A percentile compares a stretch with the other conserved stretches of the same genome.
These are phyloP conservation scores for Cladosporium sp. DNA, from an alignment of 2,329 filamentous ascomycete genomes.

Conservation along the genomic window DNA sequence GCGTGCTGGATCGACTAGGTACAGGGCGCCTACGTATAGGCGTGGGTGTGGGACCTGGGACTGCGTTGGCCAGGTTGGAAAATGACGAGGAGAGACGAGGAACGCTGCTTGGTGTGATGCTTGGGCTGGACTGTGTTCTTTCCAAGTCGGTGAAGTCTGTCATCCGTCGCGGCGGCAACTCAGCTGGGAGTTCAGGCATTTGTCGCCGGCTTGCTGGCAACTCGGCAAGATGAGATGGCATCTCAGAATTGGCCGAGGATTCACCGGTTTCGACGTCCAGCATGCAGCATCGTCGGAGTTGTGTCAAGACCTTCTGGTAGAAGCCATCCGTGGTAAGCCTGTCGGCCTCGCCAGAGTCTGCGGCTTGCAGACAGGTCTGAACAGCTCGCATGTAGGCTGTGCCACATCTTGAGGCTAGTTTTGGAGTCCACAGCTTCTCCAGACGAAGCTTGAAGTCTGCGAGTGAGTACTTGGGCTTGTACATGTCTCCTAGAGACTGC, in stretches of 20 bases:
- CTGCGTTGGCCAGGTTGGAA: slow-evolving; percentile 11
- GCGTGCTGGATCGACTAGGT: slow-evolving; percentile 1
- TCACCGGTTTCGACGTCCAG: slow-evolving; percentile 28
- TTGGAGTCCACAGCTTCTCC: slow-evolving; percentile 60
- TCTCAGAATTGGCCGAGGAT: slow-evolving; percentile 20
- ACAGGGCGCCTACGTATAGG: slow-evolving; percentile 8
- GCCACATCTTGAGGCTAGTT: slow-evolving; percentile 64
- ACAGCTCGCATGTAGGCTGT: slow-evolving; percentile 72
- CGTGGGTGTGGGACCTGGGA: not conserved
- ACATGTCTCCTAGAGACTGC: slow-evolving; percentile 58
- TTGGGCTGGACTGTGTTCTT: slow-evolving; percentile 1
- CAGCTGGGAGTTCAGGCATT: not conserved
- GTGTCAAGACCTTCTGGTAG: slow-evolving; percentile 28
- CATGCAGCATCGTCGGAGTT: slow-evolving; percentile 32
- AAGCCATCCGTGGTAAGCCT: slow-evolving; percentile 23
- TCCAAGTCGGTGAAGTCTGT: not conserved
- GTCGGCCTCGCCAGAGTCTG: slow-evolving; percentile 42
- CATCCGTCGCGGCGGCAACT: not conserved
- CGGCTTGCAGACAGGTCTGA: slow-evolving; percentile 65
- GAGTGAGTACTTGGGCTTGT: slow-evolving; percentile 56
- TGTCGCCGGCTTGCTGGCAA: not conserved
- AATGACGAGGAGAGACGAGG: slow-evolving; percentile 15
- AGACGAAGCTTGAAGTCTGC: slow-evolving; percentile 59
- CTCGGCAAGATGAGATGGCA: slow-evolving; percentile 18
- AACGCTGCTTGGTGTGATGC: slow-evolving; percentile 5